phyloP scores from a whole-genome alignment of 768 basidiomycete genomes.

The Strobilomyces confusus region DNA sequence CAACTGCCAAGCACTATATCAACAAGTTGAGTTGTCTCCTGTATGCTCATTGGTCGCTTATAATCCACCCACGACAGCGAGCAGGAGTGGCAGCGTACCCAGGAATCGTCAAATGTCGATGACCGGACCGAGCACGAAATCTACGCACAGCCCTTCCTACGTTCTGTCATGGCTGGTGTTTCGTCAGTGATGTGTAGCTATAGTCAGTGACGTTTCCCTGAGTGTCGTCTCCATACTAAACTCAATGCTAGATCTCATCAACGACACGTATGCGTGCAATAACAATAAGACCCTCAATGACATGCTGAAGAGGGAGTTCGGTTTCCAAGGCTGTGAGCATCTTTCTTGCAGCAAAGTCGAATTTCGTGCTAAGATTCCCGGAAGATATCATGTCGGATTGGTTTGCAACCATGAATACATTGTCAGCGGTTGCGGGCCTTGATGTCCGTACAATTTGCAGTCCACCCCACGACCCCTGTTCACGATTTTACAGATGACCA shows the following conservation, averaged over 20 bases:
- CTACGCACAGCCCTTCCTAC: constrained; percentile 53
- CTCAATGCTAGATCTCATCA: constrained; percentile 42
- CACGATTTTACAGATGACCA: constrained; percentile 51
- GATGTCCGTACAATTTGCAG: constrained; percentile 41
- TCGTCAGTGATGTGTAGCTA: constrained; percentile 67
- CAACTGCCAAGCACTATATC: constrained; percentile 81
- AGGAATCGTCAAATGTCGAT: constrained; percentile 37
- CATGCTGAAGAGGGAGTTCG: constrained; percentile 62
- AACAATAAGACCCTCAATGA: constrained; percentile 56
- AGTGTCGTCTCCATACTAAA: neutral
- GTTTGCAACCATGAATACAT: constrained; percentile 49
- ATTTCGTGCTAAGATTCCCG: neutral
- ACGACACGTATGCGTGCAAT: constrained; percentile 61
- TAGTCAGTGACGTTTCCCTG: constrained; percentile 25
- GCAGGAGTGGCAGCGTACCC: constrained; percentile 34
- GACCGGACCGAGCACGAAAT: constrained; percentile 51
- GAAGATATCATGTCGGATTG: constrained; percentile 60
- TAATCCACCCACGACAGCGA: constrained; percentile 20
- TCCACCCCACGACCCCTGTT: neutral
- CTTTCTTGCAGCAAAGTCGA: neutral
- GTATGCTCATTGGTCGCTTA: neutral
- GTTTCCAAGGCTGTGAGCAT: constrained; percentile 57
- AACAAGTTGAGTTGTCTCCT: constrained; percentile 50
- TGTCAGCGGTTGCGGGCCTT: constrained; percentile 55
- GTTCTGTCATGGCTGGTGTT: constrained; percentile 61